phyloP scores from a whole-genome alignment of 2,329 filamentous ascomycete species.

The Metarhizium brunneum region DNA sequence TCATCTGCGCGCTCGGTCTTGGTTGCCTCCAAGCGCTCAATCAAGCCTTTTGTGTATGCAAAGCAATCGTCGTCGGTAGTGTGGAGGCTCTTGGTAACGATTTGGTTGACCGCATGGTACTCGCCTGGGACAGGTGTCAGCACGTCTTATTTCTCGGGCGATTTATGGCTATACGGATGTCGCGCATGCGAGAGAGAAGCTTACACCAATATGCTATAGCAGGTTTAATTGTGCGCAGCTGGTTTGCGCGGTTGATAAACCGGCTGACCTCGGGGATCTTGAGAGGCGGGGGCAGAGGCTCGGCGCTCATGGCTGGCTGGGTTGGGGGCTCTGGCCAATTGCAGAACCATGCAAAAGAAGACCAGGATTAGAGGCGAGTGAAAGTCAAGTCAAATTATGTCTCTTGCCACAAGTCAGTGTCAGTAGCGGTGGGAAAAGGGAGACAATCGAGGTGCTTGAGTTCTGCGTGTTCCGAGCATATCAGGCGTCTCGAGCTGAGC shows the following conservation, averaged over 20 bases:
- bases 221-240: slow-evolving; percentile 77
- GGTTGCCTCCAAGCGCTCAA: slow-evolving; percentile 74
- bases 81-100: slow-evolving; percentile 74
- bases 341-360: background rate
- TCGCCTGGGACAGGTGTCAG: slow-evolving; percentile 47
- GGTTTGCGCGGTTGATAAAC: slow-evolving; percentile 73
- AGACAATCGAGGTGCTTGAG: background rate
- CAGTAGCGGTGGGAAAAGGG: background rate
- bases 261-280: slow-evolving; percentile 75
- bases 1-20: slow-evolving; percentile 59
- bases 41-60: slow-evolving; percentile 70
- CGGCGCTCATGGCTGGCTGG: slow-evolving; percentile 50
- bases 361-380: background rate
- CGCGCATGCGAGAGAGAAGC: slow-evolving; percentile 22
- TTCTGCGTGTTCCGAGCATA: too few species aligned
- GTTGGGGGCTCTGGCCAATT: background rate
- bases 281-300: slow-evolving; percentile 37
- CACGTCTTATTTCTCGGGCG: background rate
- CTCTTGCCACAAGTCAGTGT: background rate
- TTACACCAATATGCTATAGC: slow-evolving; percentile 92
- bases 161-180: background rate
- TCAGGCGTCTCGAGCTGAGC: too few species aligned
- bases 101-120: slow-evolving; percentile 89
- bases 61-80: slow-evolving; percentile 68
- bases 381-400: too few species aligned